A percentile compares a stretch with the other conserved stretches of the same genome.
Conservation (phyloP, 2,329 filamentous ascomycete genomes). For the Chalaropsis ovoidea region DNA sequence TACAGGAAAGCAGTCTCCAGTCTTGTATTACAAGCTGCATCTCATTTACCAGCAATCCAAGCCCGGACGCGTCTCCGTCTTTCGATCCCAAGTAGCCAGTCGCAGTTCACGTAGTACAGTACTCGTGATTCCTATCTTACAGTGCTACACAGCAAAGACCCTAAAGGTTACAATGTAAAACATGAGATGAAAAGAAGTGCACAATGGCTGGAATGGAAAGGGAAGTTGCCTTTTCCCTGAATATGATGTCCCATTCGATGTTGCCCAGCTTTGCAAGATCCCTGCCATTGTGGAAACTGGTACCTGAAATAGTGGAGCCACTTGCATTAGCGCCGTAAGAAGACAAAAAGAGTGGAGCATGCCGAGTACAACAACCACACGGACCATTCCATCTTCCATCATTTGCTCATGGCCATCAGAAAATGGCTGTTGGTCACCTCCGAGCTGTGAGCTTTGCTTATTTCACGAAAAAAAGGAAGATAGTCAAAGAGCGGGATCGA, state of each 20-base stretch:
- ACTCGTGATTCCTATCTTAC: too few species aligned
- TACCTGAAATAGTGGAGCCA: slow-evolving; percentile 9
- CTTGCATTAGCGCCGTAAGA: slow-evolving; percentile 12
- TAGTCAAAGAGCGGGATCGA: too few species aligned
- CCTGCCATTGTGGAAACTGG: background rate
- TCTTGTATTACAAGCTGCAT: background rate
- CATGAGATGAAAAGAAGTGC: background rate
- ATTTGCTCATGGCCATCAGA: background rate
- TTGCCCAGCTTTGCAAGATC: background rate
- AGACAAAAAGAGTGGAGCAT: background rate
- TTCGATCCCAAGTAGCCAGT: background rate
- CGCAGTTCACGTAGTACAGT: background rate
- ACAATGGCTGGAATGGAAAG: slow-evolving; percentile 1
- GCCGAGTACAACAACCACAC: background rate
- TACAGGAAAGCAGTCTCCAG: background rate
- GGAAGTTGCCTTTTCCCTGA: slow-evolving; percentile 4
- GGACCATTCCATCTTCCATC: background rate
- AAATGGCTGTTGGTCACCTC: background rate
- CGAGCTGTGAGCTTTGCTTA: background rate
- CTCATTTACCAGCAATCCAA: background rate
- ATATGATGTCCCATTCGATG: background rate
- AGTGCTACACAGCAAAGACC: background rate
- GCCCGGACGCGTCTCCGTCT: background rate
- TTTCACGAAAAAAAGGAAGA: too few species aligned
- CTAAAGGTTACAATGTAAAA: background rate